These are phyloP conservation scores for Moringa oleifera DNA, from an alignment of 345 rosid species.

Conservation along the genomic window DNA sequence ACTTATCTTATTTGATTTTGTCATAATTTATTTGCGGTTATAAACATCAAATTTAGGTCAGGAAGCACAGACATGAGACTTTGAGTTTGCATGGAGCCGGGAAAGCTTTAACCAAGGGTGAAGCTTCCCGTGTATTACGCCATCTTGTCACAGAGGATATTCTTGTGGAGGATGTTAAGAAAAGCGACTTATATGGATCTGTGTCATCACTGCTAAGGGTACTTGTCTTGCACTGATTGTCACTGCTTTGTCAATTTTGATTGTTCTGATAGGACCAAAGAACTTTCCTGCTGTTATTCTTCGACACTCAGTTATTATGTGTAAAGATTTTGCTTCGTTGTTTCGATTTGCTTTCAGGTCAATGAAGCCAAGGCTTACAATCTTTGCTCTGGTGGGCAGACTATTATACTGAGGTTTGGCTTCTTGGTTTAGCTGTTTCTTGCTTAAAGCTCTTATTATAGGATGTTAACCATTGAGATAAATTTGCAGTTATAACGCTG, in stretches of 20 bases:
- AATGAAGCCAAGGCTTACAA: slow-evolving; percentile 56
- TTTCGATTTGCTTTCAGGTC: slow-evolving; percentile 49
- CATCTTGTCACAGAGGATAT: slow-evolving; percentile 81
- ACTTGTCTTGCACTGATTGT: slow-evolving; percentile 15
- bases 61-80: slow-evolving; percentile 75
- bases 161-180: slow-evolving; percentile 87
- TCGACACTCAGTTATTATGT: background rate
- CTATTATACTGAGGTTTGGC: slow-evolving; percentile 58
- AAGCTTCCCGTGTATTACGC: slow-evolving; percentile 80
- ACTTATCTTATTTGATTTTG: slow-evolving; percentile 7
- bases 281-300: background rate
- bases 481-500: background rate
- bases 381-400: slow-evolving; percentile 49
- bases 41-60: slow-evolving; percentile 52
- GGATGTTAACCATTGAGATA: background rate
- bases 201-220: slow-evolving; percentile 93
- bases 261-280: background rate
- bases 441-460: slow-evolving; percentile 9
- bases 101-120: slow-evolving; percentile 70
- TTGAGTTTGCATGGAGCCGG: slow-evolving; percentile 91
- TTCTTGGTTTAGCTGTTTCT: background rate
- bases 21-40: slow-evolving; percentile 1
- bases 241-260: background rate
- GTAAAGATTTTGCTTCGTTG: background rate
- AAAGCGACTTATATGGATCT: slow-evolving; percentile 91